Evolutionary conservation across 2,329 filamentous ascomycete genomes (phyloP).

Genomic region (Aspergillus proliferans): DNA sequence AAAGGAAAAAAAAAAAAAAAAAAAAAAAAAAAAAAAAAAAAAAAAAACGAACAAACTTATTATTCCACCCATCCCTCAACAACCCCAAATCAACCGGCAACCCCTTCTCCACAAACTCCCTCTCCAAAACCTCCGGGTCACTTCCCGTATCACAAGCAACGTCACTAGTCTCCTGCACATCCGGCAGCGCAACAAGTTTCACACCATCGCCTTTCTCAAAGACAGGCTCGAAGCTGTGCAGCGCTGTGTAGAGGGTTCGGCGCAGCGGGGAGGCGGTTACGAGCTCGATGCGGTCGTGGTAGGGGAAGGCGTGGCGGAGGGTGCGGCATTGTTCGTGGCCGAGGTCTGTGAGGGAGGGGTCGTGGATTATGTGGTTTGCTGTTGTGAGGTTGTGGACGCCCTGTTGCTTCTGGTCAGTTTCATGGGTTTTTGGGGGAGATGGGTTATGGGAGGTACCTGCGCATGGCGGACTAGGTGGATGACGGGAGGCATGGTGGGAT

Average conservation of each 20-base stretch:
- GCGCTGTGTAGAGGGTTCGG: slow-evolving; percentile 72
- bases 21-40: background rate
- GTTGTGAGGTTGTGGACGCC: slow-evolving; percentile 72
- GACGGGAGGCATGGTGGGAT: slow-evolving; percentile 32
- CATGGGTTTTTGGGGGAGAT: background rate
- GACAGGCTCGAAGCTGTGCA: slow-evolving; percentile 59
- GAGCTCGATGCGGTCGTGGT: slow-evolving; percentile 59
- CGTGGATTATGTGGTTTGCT: slow-evolving; percentile 66
- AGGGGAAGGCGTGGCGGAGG: slow-evolving; percentile 58
- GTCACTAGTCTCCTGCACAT: slow-evolving; percentile 71
- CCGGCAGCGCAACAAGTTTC: slow-evolving; percentile 61
- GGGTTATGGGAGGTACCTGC: slow-evolving; percentile 26
- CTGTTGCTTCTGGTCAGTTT: slow-evolving; percentile 31
- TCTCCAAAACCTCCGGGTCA: slow-evolving; percentile 46
- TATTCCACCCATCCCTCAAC: slow-evolving; percentile 64
- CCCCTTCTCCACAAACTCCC: slow-evolving; percentile 52
- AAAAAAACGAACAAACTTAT: slow-evolving; percentile 46
- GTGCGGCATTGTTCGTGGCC: slow-evolving; percentile 67
- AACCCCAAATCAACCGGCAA: slow-evolving; percentile 56
- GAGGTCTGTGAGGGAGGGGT: slow-evolving; percentile 70
- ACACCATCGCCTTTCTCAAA: slow-evolving; percentile 42
- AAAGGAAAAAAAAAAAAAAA: no score
- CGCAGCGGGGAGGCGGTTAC: slow-evolving; percentile 74
- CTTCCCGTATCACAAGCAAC: slow-evolving; percentile 72
- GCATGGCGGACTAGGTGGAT: slow-evolving; percentile 43